phyloP scores from a whole-genome alignment of 140 eudicot genomes.

The Stevia rebaudiana region DNA sequence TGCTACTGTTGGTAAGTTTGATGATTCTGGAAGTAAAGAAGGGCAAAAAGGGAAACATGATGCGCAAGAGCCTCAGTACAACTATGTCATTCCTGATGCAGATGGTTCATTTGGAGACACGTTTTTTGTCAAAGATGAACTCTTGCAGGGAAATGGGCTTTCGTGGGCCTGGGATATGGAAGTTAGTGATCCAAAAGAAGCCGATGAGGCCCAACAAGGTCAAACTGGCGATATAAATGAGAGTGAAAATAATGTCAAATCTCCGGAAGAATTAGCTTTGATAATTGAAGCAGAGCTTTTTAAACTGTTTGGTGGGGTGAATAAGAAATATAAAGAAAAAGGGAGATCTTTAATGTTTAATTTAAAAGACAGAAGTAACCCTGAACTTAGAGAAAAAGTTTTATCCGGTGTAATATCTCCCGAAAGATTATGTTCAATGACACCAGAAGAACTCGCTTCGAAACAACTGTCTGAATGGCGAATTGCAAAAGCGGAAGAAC shows the following conservation, averaged over 20 bases:
- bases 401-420: slow-evolving; percentile 83
- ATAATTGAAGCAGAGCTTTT: slow-evolving; percentile 73
- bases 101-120: slow-evolving; percentile 57
- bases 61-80: slow-evolving; percentile 41
- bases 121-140: slow-evolving; percentile 75
- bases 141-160: slow-evolving; percentile 90
- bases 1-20: slow-evolving; percentile 15
- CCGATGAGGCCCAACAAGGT: slow-evolving; percentile 24
- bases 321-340: slow-evolving; percentile 87
- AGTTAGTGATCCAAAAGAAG: slow-evolving; percentile 4
- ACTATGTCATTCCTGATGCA: slow-evolving; percentile 47
- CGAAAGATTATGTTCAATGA: slow-evolving; percentile 84
- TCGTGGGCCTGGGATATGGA: slow-evolving; percentile 81
- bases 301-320: slow-evolving; percentile 74
- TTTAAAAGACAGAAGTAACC: slow-evolving; percentile 77
- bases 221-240: slow-evolving; percentile 13
- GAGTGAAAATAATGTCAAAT: slow-evolving; percentile 18
- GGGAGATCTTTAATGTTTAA: slow-evolving; percentile 87
- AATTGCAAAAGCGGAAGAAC: slow-evolving; percentile 27
- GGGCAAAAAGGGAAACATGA: slow-evolving; percentile 20
- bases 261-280: slow-evolving; percentile 54
- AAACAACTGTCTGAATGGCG: slow-evolving; percentile 69
- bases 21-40: slow-evolving; percentile 9
- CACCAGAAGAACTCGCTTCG: slow-evolving; percentile 97
- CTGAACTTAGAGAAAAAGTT: slow-evolving; percentile 88